phyloP scores from a whole-genome alignment of 176 grass and related monocot species.

The Cocos nucifera region DNA sequence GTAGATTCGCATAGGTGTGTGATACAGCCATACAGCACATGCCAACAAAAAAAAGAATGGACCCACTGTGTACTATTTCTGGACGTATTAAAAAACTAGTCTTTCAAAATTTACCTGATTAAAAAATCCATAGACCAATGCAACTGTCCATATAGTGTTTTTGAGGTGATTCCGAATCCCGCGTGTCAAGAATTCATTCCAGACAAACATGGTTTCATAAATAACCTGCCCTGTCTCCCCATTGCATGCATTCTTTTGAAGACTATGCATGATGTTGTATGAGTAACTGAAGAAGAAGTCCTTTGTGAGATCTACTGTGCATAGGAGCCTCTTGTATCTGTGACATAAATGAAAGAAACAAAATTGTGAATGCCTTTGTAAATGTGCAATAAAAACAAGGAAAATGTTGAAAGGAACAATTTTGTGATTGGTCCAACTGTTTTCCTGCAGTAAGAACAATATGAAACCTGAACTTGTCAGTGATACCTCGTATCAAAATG shows the following conservation, averaged over 20 bases:
- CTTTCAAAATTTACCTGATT: constrained; percentile 55
- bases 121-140: constrained; percentile 89
- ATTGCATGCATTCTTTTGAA: constrained; percentile 82
- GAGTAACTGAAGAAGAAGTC: constrained; percentile 99
- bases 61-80: too few species aligned
- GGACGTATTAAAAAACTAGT: too few species aligned
- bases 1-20: too few species aligned
- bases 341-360: constrained; percentile 10
- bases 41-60: too few species aligned
- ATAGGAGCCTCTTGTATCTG: constrained; percentile 91
- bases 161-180: constrained; percentile 69
- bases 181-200: constrained; percentile 90
- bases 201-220: constrained; percentile 96
- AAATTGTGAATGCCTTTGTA: constrained; percentile 10
- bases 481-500: constrained; percentile 46
- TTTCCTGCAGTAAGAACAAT: not conserved
- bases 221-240: constrained; percentile 46
- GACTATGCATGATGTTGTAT: constrained; percentile 94
- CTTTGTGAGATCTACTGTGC: constrained; percentile 79
- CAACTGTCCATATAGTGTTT: constrained; percentile 81
- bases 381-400: not conserved
- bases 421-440: not conserved
- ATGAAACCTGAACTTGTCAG: constrained; percentile 28
- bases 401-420: constrained; percentile 1
- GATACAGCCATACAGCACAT: too few species aligned